Percentiles rank a stretch among this genome's conserved stretches.
phyloP scores from a whole-genome alignment of 192 early-diverging fungal species.

The Phycomyces blakesleeanus region DNA sequence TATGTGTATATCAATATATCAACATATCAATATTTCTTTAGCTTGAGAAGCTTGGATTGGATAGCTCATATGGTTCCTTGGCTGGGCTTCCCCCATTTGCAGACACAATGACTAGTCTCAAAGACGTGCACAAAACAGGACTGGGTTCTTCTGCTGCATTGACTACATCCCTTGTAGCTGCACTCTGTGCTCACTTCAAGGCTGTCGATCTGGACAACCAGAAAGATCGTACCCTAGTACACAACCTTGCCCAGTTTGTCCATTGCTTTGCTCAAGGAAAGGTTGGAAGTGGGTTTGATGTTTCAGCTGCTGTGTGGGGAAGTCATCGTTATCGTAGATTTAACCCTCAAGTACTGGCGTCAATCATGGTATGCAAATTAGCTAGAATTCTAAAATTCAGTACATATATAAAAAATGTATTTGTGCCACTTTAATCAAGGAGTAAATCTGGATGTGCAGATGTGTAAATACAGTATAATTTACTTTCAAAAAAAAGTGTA shows the following conservation, averaged over 20 bases:
- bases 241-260: conserved; percentile 85
- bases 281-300: conserved; percentile 95
- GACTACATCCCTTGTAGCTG: conserved; percentile 86
- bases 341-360: conserved; percentile 57
- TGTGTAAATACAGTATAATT: too few relatives aligned
- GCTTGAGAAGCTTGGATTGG: background rate
- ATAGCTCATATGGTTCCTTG: conserved; percentile 9
- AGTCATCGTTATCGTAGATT: conserved; percentile 87
- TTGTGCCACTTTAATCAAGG: background rate
- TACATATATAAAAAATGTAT: too few relatives aligned
- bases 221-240: conserved; percentile 54
- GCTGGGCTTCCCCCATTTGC: conserved; percentile 44
- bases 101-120: conserved; percentile 58
- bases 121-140: conserved; percentile 89
- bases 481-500: too few relatives aligned
- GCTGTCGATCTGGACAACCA: conserved; percentile 30
- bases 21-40: too few relatives aligned
- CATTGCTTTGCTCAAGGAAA: conserved; percentile 99
- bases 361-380: conserved; percentile 51
- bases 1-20: too few relatives aligned
- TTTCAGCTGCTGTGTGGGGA: conserved; percentile 89
- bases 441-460: too few relatives aligned
- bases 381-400: too few relatives aligned
- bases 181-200: conserved; percentile 73
- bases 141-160: conserved; percentile 96